phyloP scores from a whole-genome alignment of 1,139 yeast species.

The Zygosaccharomyces pseudobailii region DNA sequence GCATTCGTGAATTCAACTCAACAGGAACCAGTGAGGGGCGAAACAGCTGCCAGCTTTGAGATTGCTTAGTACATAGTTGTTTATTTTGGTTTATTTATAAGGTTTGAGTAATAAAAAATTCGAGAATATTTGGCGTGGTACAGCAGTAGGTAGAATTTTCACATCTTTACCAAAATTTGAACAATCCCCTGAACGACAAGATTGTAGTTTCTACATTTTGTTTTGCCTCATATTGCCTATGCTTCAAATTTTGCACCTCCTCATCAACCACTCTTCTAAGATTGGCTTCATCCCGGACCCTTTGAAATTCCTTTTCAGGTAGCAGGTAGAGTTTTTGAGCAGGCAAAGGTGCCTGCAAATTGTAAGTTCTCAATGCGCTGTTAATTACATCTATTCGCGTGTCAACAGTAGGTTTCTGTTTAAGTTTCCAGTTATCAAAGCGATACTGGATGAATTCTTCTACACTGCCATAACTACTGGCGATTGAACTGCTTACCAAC shows the following conservation, averaged over 20 bases:
- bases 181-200: neutral
- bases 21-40: neutral
- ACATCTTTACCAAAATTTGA: constrained; percentile 7
- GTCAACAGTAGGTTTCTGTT: constrained; percentile 39
- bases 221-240: neutral
- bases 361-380: constrained; percentile 61
- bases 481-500: constrained; percentile 11
- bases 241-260: constrained; percentile 1
- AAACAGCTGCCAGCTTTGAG: constrained; percentile 1
- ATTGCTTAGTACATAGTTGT: neutral
- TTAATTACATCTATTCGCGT: constrained; percentile 50
- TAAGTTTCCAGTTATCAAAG: constrained; percentile 39
- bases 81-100: constrained; percentile 3
- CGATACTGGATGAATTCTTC: constrained; percentile 19
- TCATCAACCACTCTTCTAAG: constrained; percentile 7
- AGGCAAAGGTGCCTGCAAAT: constrained; percentile 72
- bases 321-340: constrained; percentile 65
- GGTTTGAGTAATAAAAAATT: neutral
- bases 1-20: neutral
- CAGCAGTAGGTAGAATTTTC: no score
- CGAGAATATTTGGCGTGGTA: no score
- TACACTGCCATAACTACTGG: constrained; percentile 12
- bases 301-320: constrained; percentile 47
- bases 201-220: neutral
- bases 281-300: constrained; percentile 36